These are phyloP conservation scores for Dothidotthia symphoricarpi DNA, from an alignment of 2,329 filamentous ascomycete genomes.

Conservation along the genomic window DNA sequence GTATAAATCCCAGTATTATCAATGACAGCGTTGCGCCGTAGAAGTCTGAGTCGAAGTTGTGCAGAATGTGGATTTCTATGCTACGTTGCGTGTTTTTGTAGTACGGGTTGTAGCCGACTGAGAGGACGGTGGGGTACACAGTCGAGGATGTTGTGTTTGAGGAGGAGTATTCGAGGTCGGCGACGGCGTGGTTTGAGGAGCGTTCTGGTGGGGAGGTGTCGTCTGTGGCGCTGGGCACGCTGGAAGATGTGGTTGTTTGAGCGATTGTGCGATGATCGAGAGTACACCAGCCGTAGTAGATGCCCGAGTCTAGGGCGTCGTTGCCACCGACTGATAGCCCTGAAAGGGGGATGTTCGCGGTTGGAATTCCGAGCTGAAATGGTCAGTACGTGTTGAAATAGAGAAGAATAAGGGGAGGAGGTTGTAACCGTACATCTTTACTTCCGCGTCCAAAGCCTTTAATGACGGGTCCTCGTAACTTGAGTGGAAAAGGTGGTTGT, in stretches of 20 bases:
- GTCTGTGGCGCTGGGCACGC: conserved; percentile 17
- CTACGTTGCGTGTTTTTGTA: conserved; percentile 87
- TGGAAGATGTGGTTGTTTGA: conserved; percentile 32
- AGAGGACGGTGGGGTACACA: conserved; percentile 35
- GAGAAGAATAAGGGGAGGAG: conserved; percentile 45
- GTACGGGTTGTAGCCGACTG: conserved; percentile 84
- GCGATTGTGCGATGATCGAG: conserved; percentile 54
- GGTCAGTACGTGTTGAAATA: no score
- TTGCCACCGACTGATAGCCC: conserved; percentile 69
- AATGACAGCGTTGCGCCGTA: conserved; percentile 79
- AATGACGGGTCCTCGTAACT: conserved; percentile 82
- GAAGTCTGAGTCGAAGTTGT: conserved; percentile 75
- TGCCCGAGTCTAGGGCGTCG: conserved; percentile 66
- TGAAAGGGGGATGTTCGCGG: conserved; percentile 76
- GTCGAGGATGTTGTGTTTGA: conserved; percentile 11
- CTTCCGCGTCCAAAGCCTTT: conserved; percentile 91
- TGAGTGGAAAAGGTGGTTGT: conserved; percentile 74
- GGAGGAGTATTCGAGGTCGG: conserved; percentile 24
- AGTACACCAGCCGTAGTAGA: conserved; percentile 91
- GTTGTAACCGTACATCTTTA: conserved; percentile 66
- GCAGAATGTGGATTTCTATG: conserved; percentile 88
- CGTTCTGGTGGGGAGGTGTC: conserved; percentile 12
- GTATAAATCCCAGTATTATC: conserved; percentile 80
- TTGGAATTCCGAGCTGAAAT: conserved; percentile 83
- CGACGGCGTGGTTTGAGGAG: conserved; percentile 31